phyloP scores from a whole-genome alignment of 768 basidiomycete genomes.

The Podaxis sp. region DNA sequence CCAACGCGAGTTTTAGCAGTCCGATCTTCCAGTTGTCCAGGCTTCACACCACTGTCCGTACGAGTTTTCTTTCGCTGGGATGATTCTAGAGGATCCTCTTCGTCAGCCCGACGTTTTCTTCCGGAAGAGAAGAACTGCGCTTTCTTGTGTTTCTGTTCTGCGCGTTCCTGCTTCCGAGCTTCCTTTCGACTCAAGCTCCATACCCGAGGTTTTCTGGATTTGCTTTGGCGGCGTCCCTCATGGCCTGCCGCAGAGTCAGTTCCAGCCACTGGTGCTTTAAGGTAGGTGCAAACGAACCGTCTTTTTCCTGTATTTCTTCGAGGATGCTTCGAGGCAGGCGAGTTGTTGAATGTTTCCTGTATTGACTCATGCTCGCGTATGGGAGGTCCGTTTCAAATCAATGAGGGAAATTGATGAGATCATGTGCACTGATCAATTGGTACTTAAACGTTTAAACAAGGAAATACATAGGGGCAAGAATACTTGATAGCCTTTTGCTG shows the following conservation, averaged over 20 bases:
- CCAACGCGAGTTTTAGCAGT: neutral
- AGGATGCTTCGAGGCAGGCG: conserved; percentile 4
- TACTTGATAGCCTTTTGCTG: neutral
- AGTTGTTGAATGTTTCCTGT: conserved; percentile 6
- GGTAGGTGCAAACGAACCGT: neutral
- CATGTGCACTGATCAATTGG: neutral
- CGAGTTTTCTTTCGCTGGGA: conserved; percentile 53
- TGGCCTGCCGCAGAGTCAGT: neutral
- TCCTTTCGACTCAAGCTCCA: conserved; percentile 52
- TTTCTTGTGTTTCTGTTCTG: conserved; percentile 59
- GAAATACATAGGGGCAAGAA: neutral
- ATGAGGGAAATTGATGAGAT: neutral
- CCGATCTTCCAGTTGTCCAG: neutral
- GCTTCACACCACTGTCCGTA: conserved; percentile 14
- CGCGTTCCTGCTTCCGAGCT: conserved; percentile 60
- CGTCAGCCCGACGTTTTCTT: conserved; percentile 40
- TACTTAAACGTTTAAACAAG: conserved; percentile 16
- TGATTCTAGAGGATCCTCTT: conserved; percentile 43
- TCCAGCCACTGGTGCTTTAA: too few relatives aligned
- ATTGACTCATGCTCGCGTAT: neutral
- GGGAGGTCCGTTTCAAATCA: neutral
- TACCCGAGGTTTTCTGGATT: conserved; percentile 1
- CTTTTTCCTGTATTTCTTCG: conserved; percentile 6
- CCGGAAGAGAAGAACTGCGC: conserved; percentile 53
- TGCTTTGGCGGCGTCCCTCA: neutral